phyloP scores from a whole-genome alignment of 1,284 basidiomycete genomes.

The Fomitopsis schrenkii region DNA sequence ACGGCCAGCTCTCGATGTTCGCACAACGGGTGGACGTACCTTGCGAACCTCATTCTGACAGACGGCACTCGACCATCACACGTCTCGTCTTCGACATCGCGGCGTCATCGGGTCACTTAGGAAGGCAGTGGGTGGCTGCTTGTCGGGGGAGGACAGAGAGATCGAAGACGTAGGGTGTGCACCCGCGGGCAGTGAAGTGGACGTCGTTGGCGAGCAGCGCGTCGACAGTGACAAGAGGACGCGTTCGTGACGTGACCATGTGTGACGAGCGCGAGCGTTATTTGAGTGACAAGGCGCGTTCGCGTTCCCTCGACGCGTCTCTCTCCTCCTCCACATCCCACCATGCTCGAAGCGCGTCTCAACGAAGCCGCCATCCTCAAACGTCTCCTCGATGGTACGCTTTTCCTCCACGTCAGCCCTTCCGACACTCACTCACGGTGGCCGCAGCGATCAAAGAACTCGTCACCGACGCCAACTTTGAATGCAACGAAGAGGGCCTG shows the following conservation, averaged over 20 bases:
- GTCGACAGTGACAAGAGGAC: too few species aligned
- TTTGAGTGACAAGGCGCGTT: slow-evolving; percentile 15
- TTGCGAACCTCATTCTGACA: too few species aligned
- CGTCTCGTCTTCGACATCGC: too few species aligned
- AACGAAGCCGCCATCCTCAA: slow-evolving; percentile 82
- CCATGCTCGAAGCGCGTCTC: slow-evolving; percentile 90
- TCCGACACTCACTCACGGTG: slow-evolving; percentile 9
- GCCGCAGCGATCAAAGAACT: slow-evolving; percentile 91
- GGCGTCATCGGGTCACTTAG: too few species aligned
- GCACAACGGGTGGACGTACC: too few species aligned
- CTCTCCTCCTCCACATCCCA: slow-evolving; percentile 16
- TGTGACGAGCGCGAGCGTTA: slow-evolving; percentile 11
- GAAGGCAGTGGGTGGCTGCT: too few species aligned
- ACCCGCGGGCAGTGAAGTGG: too few species aligned
- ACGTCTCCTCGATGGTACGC: slow-evolving; percentile 78
- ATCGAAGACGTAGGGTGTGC: too few species aligned
- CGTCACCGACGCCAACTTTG: slow-evolving; percentile 97
- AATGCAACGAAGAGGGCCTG: slow-evolving; percentile 95
- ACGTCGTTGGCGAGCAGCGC: too few species aligned
- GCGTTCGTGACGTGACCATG: slow-evolving; percentile 3
- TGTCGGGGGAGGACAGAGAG: too few species aligned
- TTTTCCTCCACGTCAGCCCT: background rate
- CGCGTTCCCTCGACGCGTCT: slow-evolving; percentile 5
- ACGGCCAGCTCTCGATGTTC: too few species aligned
- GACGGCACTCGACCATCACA: too few species aligned